Base-by-base conservation (phyloP, 179 eudicot species). In the Drosera spatulata region DNA sequence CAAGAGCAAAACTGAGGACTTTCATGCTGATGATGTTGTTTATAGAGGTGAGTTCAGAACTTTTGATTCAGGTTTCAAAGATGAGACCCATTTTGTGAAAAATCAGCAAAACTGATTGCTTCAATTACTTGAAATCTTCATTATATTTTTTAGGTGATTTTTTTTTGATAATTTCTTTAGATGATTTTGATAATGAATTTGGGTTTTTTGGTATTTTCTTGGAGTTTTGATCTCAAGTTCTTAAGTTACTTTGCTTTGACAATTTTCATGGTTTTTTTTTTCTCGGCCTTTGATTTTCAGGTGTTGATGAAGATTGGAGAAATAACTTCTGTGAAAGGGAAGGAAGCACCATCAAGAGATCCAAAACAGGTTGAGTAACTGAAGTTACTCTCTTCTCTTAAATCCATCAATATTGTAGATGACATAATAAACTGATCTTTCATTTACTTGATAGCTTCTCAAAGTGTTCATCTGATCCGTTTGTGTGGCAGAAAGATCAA, bases 231-330 rank as follows among this genome's bases (percentile, higher is more conserved):
- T 22, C 33, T 22, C 33, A 22, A 22, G 33, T 22, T 22, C 33
- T 22, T 22, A 22, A 22, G 1, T 22, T 22, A 22, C 33, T 22
- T 22, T 22, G 33, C 49, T 45, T 45, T 45, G 49, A 45, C 49
- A 45, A 45, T 10, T 45, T 45, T 6, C 49, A 45, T 45, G 0
- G 4, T 0, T 3, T 70, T 71, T 22, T 82, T 75, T 74, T 74
- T 22, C 33, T 22, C 33, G 33, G 33, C 1, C 33, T 22, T 22
- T 22, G 33, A 22, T 22, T 22, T 22, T 22, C 89, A 87, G 97
- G 84, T 71, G 78, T 77, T 77, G 81, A 79, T 81, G 95, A 81
- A 80, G 95, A 81, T 61, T 84, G 95, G 83, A 78, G 80, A 68
- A 80, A 64, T 70, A 78, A 77, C 56, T 61, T 77, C 66, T 58